Conservation (phyloP, 78 protist genomes). For the Mantamonas sphyraenae region DNA sequence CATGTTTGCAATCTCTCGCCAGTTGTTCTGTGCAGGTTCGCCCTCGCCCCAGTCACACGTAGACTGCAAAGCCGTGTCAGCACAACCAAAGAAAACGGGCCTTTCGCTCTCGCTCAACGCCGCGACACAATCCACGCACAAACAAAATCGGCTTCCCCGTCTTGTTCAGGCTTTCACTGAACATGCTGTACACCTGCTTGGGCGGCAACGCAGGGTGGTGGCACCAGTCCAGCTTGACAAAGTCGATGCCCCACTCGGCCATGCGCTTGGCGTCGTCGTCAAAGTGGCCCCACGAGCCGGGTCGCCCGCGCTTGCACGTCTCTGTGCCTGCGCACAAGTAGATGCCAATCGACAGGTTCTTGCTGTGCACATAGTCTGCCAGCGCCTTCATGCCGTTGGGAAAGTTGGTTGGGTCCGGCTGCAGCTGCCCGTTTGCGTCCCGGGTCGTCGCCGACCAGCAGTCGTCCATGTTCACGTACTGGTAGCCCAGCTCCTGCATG, state of each 20-base stretch:
- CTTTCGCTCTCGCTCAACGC: no score
- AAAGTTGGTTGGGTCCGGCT: constrained; percentile 11
- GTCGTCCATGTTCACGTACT: constrained; percentile 20
- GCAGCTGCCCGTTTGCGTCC: constrained; percentile 3
- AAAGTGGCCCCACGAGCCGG: constrained; percentile 31
- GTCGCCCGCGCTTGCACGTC: constrained; percentile 4
- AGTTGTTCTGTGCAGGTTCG: no score
- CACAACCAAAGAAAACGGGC: no score
- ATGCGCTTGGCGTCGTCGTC: constrained; percentile 31
- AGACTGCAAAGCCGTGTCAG: no score
- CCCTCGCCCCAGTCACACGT: no score
- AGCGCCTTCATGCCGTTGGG: constrained; percentile 25
- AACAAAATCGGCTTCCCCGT: constrained; percentile 4
- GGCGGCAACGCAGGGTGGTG: no score
- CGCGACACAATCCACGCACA: not conserved
- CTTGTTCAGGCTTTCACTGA: constrained; percentile 3
- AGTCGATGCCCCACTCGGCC: constrained; percentile 48
- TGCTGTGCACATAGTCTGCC: constrained; percentile 17
- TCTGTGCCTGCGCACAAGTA: constrained; percentile 8
- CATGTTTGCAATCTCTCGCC: constrained; percentile 19
- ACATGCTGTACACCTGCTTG: not conserved
- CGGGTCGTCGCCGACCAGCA: constrained; percentile 10
- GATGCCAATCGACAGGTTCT: constrained; percentile 3
- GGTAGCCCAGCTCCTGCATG: constrained; percentile 1
- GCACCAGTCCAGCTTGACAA: constrained; percentile 41